Evolutionary conservation across 768 basidiomycete genomes (phyloP), one percentile per base, ranked within the genome.

Genomic region (Glaciozyma antarctica): DNA sequence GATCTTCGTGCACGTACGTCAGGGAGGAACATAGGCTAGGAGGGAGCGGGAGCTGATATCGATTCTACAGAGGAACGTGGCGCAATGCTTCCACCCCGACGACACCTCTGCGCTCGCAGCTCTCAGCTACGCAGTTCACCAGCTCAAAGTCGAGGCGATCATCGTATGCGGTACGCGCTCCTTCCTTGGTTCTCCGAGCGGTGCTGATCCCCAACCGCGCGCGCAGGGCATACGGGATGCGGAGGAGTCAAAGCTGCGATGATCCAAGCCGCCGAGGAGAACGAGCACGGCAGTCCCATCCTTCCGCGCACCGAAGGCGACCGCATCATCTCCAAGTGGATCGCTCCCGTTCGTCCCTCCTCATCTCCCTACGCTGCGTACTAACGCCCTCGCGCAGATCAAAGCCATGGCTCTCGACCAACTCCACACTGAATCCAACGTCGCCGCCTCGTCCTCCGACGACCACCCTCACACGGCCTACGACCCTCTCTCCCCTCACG

Each of bases 1-100:
- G 51, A 71, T 74, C 63, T 74, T 74, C 45, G 73, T 74, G 9
- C 73, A 74, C 64, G 73, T 73, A 17, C 45, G 70, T 55, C 13
- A 17, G 7, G 19, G 32, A 6, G 4, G 16, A 41, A 19, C 32
- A 12, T 17, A 21, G 2, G 24, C 41, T 21, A 15, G 2, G 19
- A 30, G 21, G 6, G n/a, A 41, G 2, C 22, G 15, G 24, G 19
- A 49, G 7, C 38, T 48, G 26, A 24, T 21, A 53, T 30, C 41
- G 41, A 5, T 34, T 9, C 30, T 13, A 17, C 65, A 73, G 71
- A 69, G 73, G 62, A 73, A 73, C 69, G 69, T 73, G 34, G 73
- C 73, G 21, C 65, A 68, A n/a, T 71, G 71, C 61, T 72, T 72
- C 66, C 67, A 69, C 66, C 60, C 60, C 13, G 66, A 62, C 16